Evolutionary conservation across 2,329 filamentous ascomycete genomes (phyloP).

Genomic region (Stagonosporopsis chrysanthemi): DNA sequence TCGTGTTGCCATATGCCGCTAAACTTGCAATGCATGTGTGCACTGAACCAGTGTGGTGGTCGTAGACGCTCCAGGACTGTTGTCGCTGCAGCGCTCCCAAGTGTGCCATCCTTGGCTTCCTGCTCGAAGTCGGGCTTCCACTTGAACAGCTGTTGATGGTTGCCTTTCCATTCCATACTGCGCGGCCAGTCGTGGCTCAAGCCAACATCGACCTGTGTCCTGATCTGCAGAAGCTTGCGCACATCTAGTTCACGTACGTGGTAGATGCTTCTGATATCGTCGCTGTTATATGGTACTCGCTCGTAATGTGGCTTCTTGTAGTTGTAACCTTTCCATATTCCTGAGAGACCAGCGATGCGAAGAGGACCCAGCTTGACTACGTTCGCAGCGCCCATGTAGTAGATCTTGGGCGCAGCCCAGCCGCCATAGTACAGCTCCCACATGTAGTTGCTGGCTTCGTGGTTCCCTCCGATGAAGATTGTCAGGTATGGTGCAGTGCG

Average conservation of each 20-base stretch:
- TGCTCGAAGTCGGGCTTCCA: slow-evolving; percentile 77
- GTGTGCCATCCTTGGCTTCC: slow-evolving; percentile 76
- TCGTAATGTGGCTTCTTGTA: slow-evolving; percentile 86
- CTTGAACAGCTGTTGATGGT: slow-evolving; percentile 71
- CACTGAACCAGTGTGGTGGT: slow-evolving; percentile 86
- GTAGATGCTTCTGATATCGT: slow-evolving; percentile 83
- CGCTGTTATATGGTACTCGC: slow-evolving; percentile 79
- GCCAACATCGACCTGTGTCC: slow-evolving; percentile 88
- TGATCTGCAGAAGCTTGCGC: slow-evolving; percentile 84
- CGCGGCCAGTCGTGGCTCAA: slow-evolving; percentile 96
- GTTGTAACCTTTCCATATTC: slow-evolving; percentile 93
- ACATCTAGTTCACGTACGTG: slow-evolving; percentile 89
- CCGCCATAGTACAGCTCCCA: slow-evolving; percentile 96
- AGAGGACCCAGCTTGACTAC: slow-evolving; percentile 83
- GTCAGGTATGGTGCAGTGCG: slow-evolving; percentile 85
- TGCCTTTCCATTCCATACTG: slow-evolving; percentile 79
- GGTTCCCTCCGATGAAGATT: slow-evolving; percentile 92
- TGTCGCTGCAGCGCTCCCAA: slow-evolving; percentile 82
- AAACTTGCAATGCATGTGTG: slow-evolving; percentile 91
- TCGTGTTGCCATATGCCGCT: slow-evolving; percentile 65
- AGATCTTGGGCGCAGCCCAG: slow-evolving; percentile 96
- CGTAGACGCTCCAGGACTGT: slow-evolving; percentile 82
- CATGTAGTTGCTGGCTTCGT: slow-evolving; percentile 89
- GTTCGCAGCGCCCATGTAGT: slow-evolving; percentile 94
- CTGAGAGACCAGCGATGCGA: slow-evolving; percentile 87